These are phyloP conservation scores for Solanum hybrid DNA, from an alignment of 305 asterid genomes.

Conservation along the genomic window DNA sequence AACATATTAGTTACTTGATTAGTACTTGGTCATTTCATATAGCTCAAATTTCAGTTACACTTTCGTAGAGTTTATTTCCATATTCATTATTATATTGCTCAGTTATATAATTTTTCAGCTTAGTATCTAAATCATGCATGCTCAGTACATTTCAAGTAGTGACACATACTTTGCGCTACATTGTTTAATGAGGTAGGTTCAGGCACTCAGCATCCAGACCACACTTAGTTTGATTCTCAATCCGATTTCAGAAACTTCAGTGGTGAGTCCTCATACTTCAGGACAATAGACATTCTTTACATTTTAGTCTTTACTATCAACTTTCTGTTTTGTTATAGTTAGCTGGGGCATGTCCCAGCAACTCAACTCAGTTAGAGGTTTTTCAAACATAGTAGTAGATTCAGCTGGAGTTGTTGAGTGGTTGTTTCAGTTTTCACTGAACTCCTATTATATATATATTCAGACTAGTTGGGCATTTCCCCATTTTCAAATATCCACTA, in stretches of 20 bases:
- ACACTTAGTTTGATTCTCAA: background rate
- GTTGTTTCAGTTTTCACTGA: too few relatives aligned
- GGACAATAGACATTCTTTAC: background rate
- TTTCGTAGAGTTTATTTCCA: background rate
- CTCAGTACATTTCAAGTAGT: background rate
- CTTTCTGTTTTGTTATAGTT: too few relatives aligned
- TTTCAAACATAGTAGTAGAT: too few relatives aligned
- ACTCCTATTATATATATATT: too few relatives aligned
- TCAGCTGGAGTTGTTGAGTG: too few relatives aligned
- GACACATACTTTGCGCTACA: background rate
- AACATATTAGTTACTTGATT: background rate
- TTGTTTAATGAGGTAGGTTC: background rate
- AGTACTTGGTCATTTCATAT: background rate
- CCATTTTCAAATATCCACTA: too few relatives aligned
- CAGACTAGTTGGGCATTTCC: too few relatives aligned
- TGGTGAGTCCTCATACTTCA: background rate
- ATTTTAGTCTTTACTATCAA: background rate
- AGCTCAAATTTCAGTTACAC: background rate
- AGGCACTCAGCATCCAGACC: background rate
- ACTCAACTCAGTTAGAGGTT: too few relatives aligned
- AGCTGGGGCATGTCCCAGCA: too few relatives aligned
- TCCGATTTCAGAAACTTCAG: rapidly evolving
- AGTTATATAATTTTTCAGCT: too few relatives aligned
- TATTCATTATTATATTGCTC: background rate
- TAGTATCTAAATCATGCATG: background rate